Evolutionary conservation across 192 early-diverging fungal species (phyloP).

Genomic region (Diversispora eburnea): DNA sequence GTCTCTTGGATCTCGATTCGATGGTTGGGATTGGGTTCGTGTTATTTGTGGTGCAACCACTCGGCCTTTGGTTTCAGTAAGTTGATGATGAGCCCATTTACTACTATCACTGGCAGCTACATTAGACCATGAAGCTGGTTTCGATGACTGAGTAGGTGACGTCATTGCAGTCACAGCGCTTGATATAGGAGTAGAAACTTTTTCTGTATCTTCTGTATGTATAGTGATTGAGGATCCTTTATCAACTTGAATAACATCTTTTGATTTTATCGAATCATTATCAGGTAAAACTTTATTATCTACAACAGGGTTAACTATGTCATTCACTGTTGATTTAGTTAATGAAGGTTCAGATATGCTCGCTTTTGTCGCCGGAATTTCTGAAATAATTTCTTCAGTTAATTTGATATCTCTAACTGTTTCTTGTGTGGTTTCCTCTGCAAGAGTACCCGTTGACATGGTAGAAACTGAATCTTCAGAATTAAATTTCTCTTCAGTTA

Average conservation of each 20-base stretch:
- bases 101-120: constrained; percentile 57
- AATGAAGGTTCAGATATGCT: constrained; percentile 20
- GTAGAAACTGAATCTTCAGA: constrained; percentile 9
- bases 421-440: constrained; percentile 20
- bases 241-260: constrained; percentile 29
- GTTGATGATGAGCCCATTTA: constrained; percentile 51
- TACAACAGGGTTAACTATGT: constrained; percentile 18
- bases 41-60: neutral
- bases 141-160: constrained; percentile 42
- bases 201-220: constrained; percentile 23
- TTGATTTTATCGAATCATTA: constrained; percentile 17
- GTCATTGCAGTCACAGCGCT: constrained; percentile 21
- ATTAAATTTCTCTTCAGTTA: constrained; percentile 16
- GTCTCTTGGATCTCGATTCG: constrained; percentile 28
- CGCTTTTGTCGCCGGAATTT: constrained; percentile 30
- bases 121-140: constrained; percentile 77
- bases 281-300: constrained; percentile 13
- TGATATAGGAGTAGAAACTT: neutral
- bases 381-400: constrained; percentile 12
- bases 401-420: constrained; percentile 14
- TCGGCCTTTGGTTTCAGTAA: constrained; percentile 27
- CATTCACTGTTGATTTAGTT: constrained; percentile 18
- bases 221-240: constrained; percentile 29
- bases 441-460: constrained; percentile 7
- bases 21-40: constrained; percentile 18